A percentile compares a stretch with the other conserved stretches of the same genome.
Evolutionary conservation across 1,284 basidiomycete genomes (phyloP).

Genomic region (Trichosporon sp.): DNA sequence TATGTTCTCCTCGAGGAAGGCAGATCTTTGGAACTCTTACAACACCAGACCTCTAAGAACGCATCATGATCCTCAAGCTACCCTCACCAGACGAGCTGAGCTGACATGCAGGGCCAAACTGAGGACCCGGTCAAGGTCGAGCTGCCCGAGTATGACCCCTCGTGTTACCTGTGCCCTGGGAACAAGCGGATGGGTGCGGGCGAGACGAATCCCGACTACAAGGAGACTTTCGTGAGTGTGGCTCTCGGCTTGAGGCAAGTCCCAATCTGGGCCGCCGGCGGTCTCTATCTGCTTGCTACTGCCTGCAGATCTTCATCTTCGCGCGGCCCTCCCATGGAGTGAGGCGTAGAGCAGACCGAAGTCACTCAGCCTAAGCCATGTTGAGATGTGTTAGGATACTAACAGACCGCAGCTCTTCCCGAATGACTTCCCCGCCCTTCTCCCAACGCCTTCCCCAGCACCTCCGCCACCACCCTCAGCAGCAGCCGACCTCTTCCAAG

Average conservation of each 20-base stretch:
- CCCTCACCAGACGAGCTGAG: too few relatives aligned
- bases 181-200: constrained; percentile 71
- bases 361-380: too few relatives aligned
- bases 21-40: too few relatives aligned
- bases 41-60: too few relatives aligned
- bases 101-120: constrained; percentile 71
- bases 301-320: too few relatives aligned
- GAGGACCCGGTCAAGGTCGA: constrained; percentile 58
- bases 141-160: constrained; percentile 66
- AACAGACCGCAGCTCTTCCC: constrained; percentile 54
- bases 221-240: constrained; percentile 56
- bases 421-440: constrained; percentile 81
- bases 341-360: too few relatives aligned
- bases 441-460: constrained; percentile 49
- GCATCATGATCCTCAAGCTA: too few relatives aligned
- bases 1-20: background rate
- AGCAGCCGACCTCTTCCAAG: constrained; percentile 55
- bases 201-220: constrained; percentile 63
- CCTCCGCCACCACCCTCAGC: constrained; percentile 21
- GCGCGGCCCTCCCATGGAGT: too few relatives aligned
- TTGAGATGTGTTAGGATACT: too few relatives aligned
- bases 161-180: constrained; percentile 87
- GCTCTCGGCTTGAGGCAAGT: background rate
- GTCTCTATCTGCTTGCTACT: too few relatives aligned
- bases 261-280: too few relatives aligned